Evolutionary conservation across 768 basidiomycete genomes (phyloP), one percentile per base, ranked within the genome.

Genomic region (Mycena amicta): DNA sequence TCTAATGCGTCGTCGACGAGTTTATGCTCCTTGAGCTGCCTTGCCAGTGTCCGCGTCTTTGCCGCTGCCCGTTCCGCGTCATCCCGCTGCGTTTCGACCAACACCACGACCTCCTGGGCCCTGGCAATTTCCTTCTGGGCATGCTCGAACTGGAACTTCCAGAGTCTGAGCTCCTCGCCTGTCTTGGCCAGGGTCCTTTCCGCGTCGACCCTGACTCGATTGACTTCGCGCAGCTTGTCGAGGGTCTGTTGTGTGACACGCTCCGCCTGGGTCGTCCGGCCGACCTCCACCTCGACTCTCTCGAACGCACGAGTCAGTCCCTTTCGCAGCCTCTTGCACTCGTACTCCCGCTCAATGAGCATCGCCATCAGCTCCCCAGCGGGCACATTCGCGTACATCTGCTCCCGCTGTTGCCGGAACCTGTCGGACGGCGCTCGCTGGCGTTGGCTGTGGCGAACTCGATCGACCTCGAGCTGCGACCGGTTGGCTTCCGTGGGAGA

Each of bases 131-230:
- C 76, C 40, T 64, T 61, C 53, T 80, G 77, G 16, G 79, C 78
- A 49, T 76, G 74, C 3, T 74, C 73, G 25, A 79, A 67, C 66
- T 81, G 77, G 2, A 77, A 30, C 60, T 77, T 78, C 67, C 78
- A 80, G 47, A 77, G 37, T 60, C 70, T 65, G 15, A 81, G 63
- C 43, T 80, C 80, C 37, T 80, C 79, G 33, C 22, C 52, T 18
- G 53, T 43, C 43, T 57, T 64, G 22, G 33, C 30, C 45, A 64
- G 39, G 0, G 50, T 40, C 6, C 62, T 58, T 50, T 74, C 74
- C 12, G 74, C 69, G 28, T 67, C 67, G 12, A 61, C 45, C 2
- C 70, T 68, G 18, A 71, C 70, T 43, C 73, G 55, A 66, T 63
- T 60, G 39, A 53, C 25, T 5, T 25, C 41, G 28, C 60, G 60